Percentiles rank a stretch among this genome's conserved stretches.
phyloP scores from a whole-genome alignment of 805 yeast species.

The Wickerhamiella parazyma region DNA sequence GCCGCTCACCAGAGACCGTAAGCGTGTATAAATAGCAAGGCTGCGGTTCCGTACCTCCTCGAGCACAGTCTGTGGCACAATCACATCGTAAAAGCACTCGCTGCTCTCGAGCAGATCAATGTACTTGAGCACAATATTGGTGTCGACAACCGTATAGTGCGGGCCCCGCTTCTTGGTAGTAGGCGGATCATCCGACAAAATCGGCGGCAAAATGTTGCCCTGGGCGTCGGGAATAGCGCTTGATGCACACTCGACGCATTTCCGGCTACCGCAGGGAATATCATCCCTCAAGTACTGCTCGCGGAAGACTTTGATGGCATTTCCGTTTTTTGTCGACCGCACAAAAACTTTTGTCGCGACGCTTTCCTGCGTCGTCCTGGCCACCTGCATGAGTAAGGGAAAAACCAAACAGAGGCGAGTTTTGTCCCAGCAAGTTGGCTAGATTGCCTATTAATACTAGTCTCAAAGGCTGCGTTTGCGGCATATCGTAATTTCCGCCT shows the following conservation, averaged over 20 bases:
- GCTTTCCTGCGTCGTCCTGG: conserved; percentile 13
- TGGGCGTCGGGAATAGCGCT: conserved; percentile 34
- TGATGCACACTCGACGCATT: conserved; percentile 55
- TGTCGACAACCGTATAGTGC: conserved; percentile 80
- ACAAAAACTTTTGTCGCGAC: conserved; percentile 62
- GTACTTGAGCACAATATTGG: conserved; percentile 76
- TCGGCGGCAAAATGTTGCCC: conserved; percentile 51
- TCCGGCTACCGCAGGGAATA: conserved; percentile 74
- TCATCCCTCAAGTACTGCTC: conserved; percentile 90
- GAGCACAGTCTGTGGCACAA: conserved; percentile 86
- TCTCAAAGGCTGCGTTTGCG: too few relatives aligned
- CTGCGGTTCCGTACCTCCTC: conserved; percentile 87
- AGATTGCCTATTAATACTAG: too few relatives aligned
- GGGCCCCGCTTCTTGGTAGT: conserved; percentile 35
- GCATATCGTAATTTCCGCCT: too few relatives aligned
- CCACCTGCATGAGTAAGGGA: conserved; percentile 9
- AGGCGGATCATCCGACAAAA: conserved; percentile 51
- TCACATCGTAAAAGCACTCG: conserved; percentile 70
- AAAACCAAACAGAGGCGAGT: too few relatives aligned
- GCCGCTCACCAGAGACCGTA: conserved; percentile 54
- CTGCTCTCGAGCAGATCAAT: conserved; percentile 77
- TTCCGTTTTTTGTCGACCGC: conserved; percentile 68
- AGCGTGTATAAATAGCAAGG: conserved; percentile 73
- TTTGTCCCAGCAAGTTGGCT: too few relatives aligned
- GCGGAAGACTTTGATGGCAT: conserved; percentile 79